Conservation (phyloP, 106 monocot genomes). For the Narthecium ossifragum region DNA sequence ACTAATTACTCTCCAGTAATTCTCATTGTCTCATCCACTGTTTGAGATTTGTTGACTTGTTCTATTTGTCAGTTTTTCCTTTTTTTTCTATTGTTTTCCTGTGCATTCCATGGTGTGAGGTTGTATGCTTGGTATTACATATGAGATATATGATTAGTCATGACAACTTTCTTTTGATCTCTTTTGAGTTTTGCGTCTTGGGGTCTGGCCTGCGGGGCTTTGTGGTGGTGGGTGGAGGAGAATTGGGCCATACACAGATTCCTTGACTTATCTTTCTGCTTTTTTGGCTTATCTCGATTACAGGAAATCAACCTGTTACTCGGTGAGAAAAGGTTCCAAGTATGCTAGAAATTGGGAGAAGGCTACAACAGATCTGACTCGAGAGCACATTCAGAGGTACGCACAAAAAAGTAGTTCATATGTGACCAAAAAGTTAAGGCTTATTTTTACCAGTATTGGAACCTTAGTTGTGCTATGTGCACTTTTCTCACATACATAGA, state of each 20-base stretch:
- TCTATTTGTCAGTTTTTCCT: background rate
- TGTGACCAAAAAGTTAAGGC: no score
- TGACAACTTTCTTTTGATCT: no score
- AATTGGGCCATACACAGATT: no score
- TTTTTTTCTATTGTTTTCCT: background rate
- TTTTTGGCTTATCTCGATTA: no score
- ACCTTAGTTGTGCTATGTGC: no score
- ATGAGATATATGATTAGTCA: background rate
- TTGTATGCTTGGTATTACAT: background rate
- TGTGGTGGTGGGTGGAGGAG: no score
- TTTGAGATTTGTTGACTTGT: background rate
- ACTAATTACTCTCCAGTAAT: constrained; percentile 63
- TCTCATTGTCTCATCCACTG: background rate
- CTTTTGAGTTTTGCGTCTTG: no score
- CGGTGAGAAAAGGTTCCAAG: constrained; percentile 54
- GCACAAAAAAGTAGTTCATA: background rate
- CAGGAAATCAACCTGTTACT: constrained; percentile 52
- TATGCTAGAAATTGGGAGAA: constrained; percentile 50
- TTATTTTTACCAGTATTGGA: no score
- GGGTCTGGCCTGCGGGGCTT: no score
- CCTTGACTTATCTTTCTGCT: no score
- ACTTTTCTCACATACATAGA: no score
- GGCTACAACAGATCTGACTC: constrained; percentile 57
- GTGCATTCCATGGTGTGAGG: background rate
- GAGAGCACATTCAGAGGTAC: constrained; percentile 58